Percentiles rank a stretch among this genome's conserved stretches.
These are phyloP conservation scores for Omphalea diandra DNA, from an alignment of 441 rosid genomes.

Conservation along the genomic window DNA sequence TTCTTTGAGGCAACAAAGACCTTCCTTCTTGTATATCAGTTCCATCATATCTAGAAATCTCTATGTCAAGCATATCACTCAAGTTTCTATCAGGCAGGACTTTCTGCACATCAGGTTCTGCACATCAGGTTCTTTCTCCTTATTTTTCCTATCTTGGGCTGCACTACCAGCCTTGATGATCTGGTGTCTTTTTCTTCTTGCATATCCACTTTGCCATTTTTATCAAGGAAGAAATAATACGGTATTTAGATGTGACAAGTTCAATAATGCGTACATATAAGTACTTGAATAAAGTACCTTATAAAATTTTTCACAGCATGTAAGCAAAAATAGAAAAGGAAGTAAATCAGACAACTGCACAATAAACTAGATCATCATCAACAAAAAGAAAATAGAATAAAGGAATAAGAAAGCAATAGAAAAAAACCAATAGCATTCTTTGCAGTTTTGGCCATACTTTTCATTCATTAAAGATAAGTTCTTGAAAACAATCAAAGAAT, in stretches of 20 bases:
- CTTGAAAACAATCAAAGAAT: not conserved
- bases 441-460: not conserved
- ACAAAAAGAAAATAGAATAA: not conserved
- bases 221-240: not conserved
- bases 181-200: constrained; percentile 15
- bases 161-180: constrained; percentile 3
- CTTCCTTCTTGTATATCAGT: constrained; percentile 20
- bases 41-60: constrained; percentile 17
- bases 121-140: constrained; percentile 20
- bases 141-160: constrained; percentile 15
- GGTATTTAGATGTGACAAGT: not conserved
- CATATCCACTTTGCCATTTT: constrained; percentile 22
- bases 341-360: not conserved
- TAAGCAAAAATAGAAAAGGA: not conserved
- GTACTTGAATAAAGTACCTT: not conserved
- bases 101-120: constrained; percentile 27
- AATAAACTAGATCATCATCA: not conserved
- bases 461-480: not conserved
- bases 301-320: not conserved
- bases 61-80: constrained; percentile 21
- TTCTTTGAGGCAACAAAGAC: constrained; percentile 27
- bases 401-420: not conserved
- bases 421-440: not conserved
- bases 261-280: not conserved
- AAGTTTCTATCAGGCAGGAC: constrained; percentile 24